phyloP scores from a whole-genome alignment of 2,329 filamentous ascomycete species.

The Colletotrichum shisoi region DNA sequence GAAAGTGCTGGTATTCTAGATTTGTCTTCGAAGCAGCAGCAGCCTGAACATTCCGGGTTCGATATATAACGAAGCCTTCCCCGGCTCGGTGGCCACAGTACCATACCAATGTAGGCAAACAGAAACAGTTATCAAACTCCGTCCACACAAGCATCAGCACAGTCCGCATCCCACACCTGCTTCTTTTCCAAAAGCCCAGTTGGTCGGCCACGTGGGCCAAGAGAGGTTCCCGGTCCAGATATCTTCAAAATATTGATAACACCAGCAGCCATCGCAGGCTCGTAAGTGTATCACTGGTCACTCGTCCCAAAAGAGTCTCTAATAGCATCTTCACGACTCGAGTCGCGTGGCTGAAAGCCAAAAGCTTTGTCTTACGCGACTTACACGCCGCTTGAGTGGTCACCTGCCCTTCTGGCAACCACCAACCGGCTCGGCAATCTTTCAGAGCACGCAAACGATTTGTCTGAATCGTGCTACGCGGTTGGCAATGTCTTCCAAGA shows the following conservation, averaged over 20 bases:
- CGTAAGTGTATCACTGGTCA: not conserved
- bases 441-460: too few species aligned
- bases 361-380: not conserved
- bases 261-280: not conserved
- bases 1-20: not conserved
- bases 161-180: not conserved
- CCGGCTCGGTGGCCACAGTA: not conserved
- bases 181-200: not conserved
- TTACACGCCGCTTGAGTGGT: not conserved
- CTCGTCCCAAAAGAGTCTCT: not conserved
- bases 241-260: not conserved
- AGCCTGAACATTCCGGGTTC: conserved; percentile 17
- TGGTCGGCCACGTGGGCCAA: not conserved
- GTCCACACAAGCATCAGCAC: not conserved
- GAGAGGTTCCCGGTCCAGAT: not conserved
- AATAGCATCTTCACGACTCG: not conserved
- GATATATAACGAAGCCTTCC: conserved; percentile 28
- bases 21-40: not conserved
- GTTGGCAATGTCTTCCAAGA: conserved; percentile 46
- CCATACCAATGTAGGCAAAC: conserved; percentile 4
- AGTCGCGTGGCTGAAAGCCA: not conserved
- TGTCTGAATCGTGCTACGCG: conserved; percentile 39
- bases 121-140: not conserved
- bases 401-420: not conserved
- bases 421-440: not conserved